Conservation (phyloP, 768 basidiomycete genomes). For the Psilocybe azurescens region DNA sequence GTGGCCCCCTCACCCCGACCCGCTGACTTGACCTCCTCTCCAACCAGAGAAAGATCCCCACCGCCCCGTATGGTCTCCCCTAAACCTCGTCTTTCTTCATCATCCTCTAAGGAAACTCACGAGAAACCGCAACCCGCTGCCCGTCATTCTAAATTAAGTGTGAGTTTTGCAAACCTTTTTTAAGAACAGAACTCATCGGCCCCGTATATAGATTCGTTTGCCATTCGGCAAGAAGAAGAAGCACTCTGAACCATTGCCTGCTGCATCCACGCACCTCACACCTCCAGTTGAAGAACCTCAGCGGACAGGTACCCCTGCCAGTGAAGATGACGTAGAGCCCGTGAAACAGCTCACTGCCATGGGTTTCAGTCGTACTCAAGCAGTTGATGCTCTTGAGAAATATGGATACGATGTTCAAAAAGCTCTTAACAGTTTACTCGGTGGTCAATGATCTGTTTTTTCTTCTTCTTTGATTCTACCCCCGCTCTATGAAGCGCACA, state of each 20-base stretch:
- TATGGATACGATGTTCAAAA: slow-evolving; percentile 81
- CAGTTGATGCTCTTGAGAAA: slow-evolving; percentile 83
- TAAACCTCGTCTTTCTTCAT: slow-evolving; percentile 62
- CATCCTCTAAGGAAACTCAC: slow-evolving; percentile 61
- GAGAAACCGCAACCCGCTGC: slow-evolving; percentile 60
- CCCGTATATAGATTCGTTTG: slow-evolving; percentile 63
- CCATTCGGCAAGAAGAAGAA: slow-evolving; percentile 83
- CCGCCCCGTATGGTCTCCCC: slow-evolving; percentile 62
- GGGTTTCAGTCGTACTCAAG: slow-evolving; percentile 89
- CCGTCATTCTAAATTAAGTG: slow-evolving; percentile 78
- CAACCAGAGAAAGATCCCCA: slow-evolving; percentile 41
- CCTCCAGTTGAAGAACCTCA: slow-evolving; percentile 51
- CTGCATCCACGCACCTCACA: slow-evolving; percentile 43
- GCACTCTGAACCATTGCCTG: slow-evolving; percentile 46
- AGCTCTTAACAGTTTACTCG: slow-evolving; percentile 78
- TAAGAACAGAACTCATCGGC: background rate
- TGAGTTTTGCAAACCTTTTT: slow-evolving; percentile 43
- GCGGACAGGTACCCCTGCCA: slow-evolving; percentile 51
- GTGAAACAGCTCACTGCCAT: slow-evolving; percentile 85
- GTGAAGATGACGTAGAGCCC: slow-evolving; percentile 74
- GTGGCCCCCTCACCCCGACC: slow-evolving; percentile 43
- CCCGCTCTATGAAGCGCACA: slow-evolving; percentile 3
- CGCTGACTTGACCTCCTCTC: slow-evolving; percentile 23
- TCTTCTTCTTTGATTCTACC: background rate
- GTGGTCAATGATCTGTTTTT: slow-evolving; percentile 26